Percentiles rank a stretch among this genome's conserved stretches.
Conservation (phyloP, 192 early-diverging fungal genomes). For the Gaertneriomyces semiglobifer region DNA sequence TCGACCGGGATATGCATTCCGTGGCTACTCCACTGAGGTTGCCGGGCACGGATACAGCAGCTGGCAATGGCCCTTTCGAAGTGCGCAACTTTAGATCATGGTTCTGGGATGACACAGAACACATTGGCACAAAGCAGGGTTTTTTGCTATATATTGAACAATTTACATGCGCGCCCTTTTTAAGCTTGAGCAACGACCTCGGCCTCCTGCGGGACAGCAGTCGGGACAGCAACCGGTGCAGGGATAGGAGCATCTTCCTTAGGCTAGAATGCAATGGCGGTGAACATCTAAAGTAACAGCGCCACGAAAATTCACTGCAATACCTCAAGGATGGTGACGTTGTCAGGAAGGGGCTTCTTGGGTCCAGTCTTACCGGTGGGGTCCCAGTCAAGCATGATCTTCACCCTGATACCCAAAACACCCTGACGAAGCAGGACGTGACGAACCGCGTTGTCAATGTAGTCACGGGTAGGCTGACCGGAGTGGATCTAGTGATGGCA, state of each 20-base stretch:
- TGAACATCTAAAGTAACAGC: neutral
- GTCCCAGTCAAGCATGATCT: conserved; percentile 98
- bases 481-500: conserved; percentile 72
- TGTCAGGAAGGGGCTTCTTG: conserved; percentile 93
- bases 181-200: neutral
- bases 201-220: conserved; percentile 35
- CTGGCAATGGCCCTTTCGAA: too few relatives aligned
- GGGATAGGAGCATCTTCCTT: conserved; percentile 59
- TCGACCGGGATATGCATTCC: too few relatives aligned
- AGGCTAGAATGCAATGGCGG: conserved; percentile 1
- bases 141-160: too few relatives aligned
- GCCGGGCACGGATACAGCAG: too few relatives aligned
- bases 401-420: conserved; percentile 99
- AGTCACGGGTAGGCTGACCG: conserved; percentile 95
- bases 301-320: neutral
- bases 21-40: too few relatives aligned
- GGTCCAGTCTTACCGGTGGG: conserved; percentile 89
- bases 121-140: too few relatives aligned
- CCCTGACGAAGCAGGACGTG: conserved; percentile 98
- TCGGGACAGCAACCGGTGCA: conserved; percentile 39
- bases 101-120: too few relatives aligned
- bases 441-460: conserved; percentile 92
- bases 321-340: conserved; percentile 82
- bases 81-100: too few relatives aligned
- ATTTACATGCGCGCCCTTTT: too few relatives aligned